A percentile compares a stretch with the other conserved stretches of the same genome.
Evolutionary conservation across 1,139 yeast genomes (phyloP).

Genomic region (Zygoascus sp.): DNA sequence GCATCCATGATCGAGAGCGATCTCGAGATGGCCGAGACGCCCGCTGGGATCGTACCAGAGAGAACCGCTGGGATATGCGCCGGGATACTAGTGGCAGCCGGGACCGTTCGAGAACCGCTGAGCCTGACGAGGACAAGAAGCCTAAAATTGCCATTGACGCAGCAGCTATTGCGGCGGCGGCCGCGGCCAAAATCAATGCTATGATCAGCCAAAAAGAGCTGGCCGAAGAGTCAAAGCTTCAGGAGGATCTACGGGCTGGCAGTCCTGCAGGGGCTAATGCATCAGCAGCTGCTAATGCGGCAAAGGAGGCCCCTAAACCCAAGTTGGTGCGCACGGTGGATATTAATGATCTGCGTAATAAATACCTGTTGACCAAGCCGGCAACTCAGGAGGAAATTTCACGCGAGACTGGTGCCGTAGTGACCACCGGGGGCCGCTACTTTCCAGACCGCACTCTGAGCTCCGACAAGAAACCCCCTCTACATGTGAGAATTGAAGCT

Average conservation of each 20-base stretch:
- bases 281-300: background rate
- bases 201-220: constrained; percentile 21
- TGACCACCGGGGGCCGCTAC: constrained; percentile 37
- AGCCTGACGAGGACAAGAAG: constrained; percentile 4
- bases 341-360: constrained; percentile 38
- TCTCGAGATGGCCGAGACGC: constrained; percentile 5
- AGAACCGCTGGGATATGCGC: background rate
- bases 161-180: constrained; percentile 32
- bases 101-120: constrained; percentile 1
- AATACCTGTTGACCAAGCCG: constrained; percentile 37
- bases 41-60: too few species aligned
- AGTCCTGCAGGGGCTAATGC: constrained; percentile 9
- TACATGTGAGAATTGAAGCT: constrained; percentile 35
- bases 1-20: constrained; percentile 21
- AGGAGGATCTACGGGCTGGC: constrained; percentile 2
- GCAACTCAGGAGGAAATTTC: constrained; percentile 33
- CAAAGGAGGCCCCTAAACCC: constrained; percentile 6
- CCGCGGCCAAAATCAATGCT: constrained; percentile 36
- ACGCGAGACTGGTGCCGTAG: constrained; percentile 34
- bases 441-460: constrained; percentile 38
- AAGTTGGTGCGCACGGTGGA: constrained; percentile 31
- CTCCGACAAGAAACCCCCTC: constrained; percentile 35
- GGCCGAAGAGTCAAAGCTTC: constrained; percentile 4
- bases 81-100: constrained; percentile 21
- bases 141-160: constrained; percentile 25